Evolutionary conservation across 139 green algal genomes (phyloP).

Genomic region (Coelastrella sp.): DNA sequence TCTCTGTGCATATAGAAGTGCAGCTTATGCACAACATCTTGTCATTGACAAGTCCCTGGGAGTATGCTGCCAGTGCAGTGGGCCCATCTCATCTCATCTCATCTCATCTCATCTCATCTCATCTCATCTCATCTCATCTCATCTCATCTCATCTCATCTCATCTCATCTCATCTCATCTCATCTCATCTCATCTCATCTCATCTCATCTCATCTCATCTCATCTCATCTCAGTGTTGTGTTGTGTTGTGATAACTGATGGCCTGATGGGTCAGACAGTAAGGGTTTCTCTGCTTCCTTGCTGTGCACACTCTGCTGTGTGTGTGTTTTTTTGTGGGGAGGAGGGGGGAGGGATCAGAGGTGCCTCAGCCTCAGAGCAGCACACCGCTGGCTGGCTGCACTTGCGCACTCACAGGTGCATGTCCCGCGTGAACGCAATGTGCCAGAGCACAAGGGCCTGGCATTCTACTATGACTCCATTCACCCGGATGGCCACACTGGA

Average conservation of each 20-base stretch:
- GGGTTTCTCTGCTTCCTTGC: too few species aligned
- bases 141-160: too few species aligned
- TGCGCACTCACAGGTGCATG: not conserved
- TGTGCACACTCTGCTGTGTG: not conserved
- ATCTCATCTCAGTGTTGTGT: not conserved
- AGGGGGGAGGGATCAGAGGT: not conserved
- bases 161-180: too few species aligned
- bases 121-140: too few species aligned
- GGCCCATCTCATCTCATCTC: too few species aligned
- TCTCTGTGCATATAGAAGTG: too few species aligned
- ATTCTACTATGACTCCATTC: slow-evolving; percentile 44
- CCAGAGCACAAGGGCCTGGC: slow-evolving; percentile 1
- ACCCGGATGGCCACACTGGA: slow-evolving; percentile 43
- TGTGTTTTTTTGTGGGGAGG: too few species aligned
- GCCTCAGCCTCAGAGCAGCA: not conserved
- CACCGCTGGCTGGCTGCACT: not conserved
- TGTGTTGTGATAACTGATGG: not conserved
- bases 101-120: too few species aligned
- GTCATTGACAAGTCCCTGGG: not conserved
- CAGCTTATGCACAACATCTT: not conserved
- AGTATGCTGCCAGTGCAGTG: not conserved
- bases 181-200: too few species aligned
- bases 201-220: too few species aligned
- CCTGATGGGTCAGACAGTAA: not conserved
- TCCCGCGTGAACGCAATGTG: not conserved